These are phyloP conservation scores for Suillus sp. DNA, from an alignment of 768 basidiomycete species.

Conservation along the genomic window DNA sequence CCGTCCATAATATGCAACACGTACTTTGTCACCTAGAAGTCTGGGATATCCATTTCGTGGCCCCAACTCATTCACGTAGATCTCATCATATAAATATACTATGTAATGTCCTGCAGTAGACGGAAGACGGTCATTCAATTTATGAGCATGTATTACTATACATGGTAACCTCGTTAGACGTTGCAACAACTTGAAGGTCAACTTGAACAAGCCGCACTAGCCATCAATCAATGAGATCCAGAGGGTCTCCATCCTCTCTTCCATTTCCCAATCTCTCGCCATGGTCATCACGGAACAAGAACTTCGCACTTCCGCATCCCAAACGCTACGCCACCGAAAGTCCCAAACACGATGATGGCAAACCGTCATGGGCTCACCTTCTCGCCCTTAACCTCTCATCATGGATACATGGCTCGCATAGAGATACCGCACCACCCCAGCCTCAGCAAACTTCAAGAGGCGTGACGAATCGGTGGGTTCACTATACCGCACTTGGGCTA, in stretches of 20 bases:
- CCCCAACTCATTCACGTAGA: too few relatives aligned
- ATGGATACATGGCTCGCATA: neutral
- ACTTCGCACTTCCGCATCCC: neutral
- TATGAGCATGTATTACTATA: too few relatives aligned
- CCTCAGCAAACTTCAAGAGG: neutral
- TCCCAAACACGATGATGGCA: neutral
- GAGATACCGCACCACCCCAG: neutral
- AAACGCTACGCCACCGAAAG: neutral
- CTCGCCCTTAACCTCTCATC: neutral
- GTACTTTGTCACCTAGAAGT: too few relatives aligned
- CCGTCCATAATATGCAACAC: too few relatives aligned
- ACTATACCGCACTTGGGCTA: slow-evolving; percentile 9
- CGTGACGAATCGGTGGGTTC: neutral
- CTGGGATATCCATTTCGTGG: too few relatives aligned
- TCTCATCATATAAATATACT: too few relatives aligned
- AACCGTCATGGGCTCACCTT: neutral
- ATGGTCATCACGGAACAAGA: neutral
- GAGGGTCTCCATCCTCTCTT: neutral
- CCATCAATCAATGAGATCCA: neutral
- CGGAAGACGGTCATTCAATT: neutral
- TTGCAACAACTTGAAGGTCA: neutral
- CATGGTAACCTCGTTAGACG: too few relatives aligned
- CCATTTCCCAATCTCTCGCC: neutral
- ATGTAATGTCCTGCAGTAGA: too few relatives aligned
- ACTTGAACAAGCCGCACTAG: neutral